Percentiles rank a stretch among this genome's conserved stretches.
phyloP scores from a whole-genome alignment of 371 early-diverging fungal genomes.

The Dinochytrium kinnereticum region DNA sequence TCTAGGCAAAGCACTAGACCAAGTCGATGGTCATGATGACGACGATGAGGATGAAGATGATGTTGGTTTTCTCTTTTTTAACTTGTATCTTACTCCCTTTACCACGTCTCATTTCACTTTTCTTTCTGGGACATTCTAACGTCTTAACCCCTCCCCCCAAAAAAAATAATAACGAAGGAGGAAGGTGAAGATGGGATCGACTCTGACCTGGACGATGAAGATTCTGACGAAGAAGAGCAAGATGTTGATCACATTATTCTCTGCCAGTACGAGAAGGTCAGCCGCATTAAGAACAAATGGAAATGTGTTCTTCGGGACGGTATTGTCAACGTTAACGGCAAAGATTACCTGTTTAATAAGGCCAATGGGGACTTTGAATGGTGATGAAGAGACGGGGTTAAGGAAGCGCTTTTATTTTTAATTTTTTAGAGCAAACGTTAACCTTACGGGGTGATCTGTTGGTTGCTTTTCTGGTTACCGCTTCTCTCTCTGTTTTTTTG shows the following conservation, averaged over 20 bases:
- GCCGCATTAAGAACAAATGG: slow-evolving; percentile 97
- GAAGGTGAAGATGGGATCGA: slow-evolving; percentile 76
- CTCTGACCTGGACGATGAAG: slow-evolving; percentile 82
- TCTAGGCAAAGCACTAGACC: slow-evolving; percentile 18
- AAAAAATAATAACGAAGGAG: slow-evolving; percentile 17
- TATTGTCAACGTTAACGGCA: slow-evolving; percentile 90
- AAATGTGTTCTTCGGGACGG: slow-evolving; percentile 95
- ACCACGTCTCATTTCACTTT: neutral
- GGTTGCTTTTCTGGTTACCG: no score
- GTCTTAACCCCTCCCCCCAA: slow-evolving; percentile 4
- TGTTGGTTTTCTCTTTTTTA: slow-evolving; percentile 4
- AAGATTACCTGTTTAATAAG: slow-evolving; percentile 91
- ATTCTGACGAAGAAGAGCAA: slow-evolving; percentile 74
- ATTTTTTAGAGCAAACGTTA: no score
- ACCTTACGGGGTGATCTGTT: no score
- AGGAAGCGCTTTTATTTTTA: no score
- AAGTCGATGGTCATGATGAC: slow-evolving; percentile 57
- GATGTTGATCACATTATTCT: slow-evolving; percentile 86
- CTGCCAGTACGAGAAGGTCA: slow-evolving; percentile 95
- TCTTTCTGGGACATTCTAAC: no score
- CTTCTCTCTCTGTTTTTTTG: no score
- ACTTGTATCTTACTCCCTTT: neutral
- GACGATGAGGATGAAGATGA: slow-evolving; percentile 65
- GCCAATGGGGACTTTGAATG: slow-evolving; percentile 95
- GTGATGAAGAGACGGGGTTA: no score